These are phyloP conservation scores for Polytrichum commune DNA, from an alignment of 225 moss, liverwort and hornwort genomes.

Conservation along the genomic window DNA sequence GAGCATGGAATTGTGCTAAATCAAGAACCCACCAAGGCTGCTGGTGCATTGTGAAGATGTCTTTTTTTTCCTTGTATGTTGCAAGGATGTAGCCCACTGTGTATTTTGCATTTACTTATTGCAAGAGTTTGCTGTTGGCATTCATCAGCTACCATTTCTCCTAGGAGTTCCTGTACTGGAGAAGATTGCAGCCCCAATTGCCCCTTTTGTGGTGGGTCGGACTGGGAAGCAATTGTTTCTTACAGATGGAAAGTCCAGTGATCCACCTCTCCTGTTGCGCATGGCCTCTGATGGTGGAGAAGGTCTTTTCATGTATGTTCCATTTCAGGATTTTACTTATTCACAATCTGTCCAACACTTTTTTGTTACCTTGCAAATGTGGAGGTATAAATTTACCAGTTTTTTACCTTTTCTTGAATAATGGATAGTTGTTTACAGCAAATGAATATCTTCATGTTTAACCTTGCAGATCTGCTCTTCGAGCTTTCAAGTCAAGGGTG, in stretches of 20 bases:
- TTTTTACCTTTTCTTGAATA: no score
- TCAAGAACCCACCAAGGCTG: no score
- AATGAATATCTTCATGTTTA: background rate
- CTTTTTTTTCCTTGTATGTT: no score
- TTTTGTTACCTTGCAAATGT: no score
- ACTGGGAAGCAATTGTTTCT: conserved; percentile 88
- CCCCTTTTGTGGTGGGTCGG: conserved; percentile 67
- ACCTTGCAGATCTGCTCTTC: conserved; percentile 73
- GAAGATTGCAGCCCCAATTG: conserved; percentile 70
- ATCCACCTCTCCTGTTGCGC: conserved; percentile 80
- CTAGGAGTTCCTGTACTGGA: conserved; percentile 84
- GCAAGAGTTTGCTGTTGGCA: background rate
- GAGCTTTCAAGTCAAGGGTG: conserved; percentile 75
- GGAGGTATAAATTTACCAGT: no score
- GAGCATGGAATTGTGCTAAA: no score
- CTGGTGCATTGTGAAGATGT: no score
- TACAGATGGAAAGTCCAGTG: conserved; percentile 80
- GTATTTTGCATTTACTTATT: background rate
- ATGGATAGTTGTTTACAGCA: background rate
- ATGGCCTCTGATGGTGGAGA: conserved; percentile 90
- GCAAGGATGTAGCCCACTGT: no score
- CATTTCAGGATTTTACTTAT: no score
- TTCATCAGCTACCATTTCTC: conserved; percentile 78
- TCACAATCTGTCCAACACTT: no score
- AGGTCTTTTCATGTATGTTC: conserved; percentile 74